A percentile compares a stretch with the other conserved stretches of the same genome.
Evolutionary conservation across 2,329 filamentous ascomycete species (phyloP).

Genomic region (Colletotrichum tofieldiae): DNA sequence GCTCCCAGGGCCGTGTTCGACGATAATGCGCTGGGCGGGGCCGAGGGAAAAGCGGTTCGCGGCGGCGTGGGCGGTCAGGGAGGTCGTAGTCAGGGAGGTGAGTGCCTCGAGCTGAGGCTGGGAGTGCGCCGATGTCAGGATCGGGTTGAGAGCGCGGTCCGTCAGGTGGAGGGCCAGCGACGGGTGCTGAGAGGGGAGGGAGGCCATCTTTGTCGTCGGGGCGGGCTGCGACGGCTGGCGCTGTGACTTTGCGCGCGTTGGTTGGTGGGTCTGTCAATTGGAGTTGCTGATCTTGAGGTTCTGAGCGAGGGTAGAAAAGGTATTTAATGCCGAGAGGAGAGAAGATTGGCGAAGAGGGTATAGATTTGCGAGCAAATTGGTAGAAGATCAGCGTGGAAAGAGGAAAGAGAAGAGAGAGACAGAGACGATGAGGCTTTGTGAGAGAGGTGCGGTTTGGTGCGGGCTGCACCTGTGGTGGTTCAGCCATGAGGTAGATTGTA

Average conservation of each 20-base stretch:
- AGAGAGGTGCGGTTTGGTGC: constrained; percentile 25
- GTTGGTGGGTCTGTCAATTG: neutral
- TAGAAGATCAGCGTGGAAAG: neutral
- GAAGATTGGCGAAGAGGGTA: neutral
- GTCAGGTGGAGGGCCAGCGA: constrained; percentile 70
- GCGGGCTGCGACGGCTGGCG: neutral
- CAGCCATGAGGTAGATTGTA: constrained; percentile 28
- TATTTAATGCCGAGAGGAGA: neutral
- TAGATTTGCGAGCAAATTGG: neutral
- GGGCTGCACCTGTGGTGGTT: constrained; percentile 17
- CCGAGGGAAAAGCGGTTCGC: constrained; percentile 69
- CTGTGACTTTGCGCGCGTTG: neutral
- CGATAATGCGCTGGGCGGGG: constrained; percentile 69
- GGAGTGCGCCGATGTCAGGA: constrained; percentile 68
- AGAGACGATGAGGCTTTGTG: constrained; percentile 13
- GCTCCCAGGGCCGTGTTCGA: constrained; percentile 66
- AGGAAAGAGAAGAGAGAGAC: constrained; percentile 2
- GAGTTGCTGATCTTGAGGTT: neutral
- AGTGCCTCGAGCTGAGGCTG: constrained; percentile 65
- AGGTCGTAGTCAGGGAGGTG: constrained; percentile 66
- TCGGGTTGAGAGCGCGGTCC: constrained; percentile 70
- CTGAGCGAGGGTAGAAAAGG: neutral
- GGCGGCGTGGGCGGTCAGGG: constrained; percentile 68
- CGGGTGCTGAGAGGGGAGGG: constrained; percentile 65
- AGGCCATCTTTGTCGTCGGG: constrained; percentile 54